Conservation (phyloP, 1,139 yeast genomes). For the Saccharomycopsis hybrid region DNA sequence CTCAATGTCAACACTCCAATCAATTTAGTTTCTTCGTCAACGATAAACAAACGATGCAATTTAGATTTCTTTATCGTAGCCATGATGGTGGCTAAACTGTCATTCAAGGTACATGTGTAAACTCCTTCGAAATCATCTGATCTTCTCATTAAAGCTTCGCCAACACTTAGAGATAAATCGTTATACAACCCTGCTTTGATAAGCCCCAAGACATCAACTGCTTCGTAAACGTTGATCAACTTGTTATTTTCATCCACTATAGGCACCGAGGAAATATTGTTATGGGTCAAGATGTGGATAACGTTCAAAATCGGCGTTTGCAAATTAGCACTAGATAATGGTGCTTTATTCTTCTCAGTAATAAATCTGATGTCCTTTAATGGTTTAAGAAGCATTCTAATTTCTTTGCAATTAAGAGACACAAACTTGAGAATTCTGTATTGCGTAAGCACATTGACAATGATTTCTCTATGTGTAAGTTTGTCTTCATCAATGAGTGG, state of each 20-base stretch:
- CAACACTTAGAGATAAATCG: constrained; percentile 85
- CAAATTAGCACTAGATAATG: constrained; percentile 78
- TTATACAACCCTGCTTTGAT: constrained; percentile 94
- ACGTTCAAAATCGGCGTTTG: constrained; percentile 92
- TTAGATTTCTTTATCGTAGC: constrained; percentile 90
- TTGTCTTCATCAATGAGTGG: constrained; percentile 94
- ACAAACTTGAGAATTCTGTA: constrained; percentile 94
- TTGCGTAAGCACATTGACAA: constrained; percentile 91
- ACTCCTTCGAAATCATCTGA: constrained; percentile 98
- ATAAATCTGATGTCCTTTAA: constrained; percentile 47
- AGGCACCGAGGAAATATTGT: constrained; percentile 86
- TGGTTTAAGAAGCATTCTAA: constrained; percentile 76
- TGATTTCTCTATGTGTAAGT: constrained; percentile 87
- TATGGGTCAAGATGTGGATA: constrained; percentile 71
- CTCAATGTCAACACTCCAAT: constrained; percentile 85
- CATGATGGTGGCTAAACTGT: constrained; percentile 83
- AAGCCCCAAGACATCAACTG: constrained; percentile 87
- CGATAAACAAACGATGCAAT: constrained; percentile 87
- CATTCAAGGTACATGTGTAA: constrained; percentile 87
- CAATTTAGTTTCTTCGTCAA: constrained; percentile 71
- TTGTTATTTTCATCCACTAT: constrained; percentile 75
- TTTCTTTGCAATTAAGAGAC: constrained; percentile 92
- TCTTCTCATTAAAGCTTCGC: constrained; percentile 91
- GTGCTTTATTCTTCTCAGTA: constrained; percentile 49
- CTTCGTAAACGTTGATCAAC: constrained; percentile 88